Evolutionary conservation across 139 green algal species (phyloP).

Genomic region (Ettlia oleoabundans): DNA sequence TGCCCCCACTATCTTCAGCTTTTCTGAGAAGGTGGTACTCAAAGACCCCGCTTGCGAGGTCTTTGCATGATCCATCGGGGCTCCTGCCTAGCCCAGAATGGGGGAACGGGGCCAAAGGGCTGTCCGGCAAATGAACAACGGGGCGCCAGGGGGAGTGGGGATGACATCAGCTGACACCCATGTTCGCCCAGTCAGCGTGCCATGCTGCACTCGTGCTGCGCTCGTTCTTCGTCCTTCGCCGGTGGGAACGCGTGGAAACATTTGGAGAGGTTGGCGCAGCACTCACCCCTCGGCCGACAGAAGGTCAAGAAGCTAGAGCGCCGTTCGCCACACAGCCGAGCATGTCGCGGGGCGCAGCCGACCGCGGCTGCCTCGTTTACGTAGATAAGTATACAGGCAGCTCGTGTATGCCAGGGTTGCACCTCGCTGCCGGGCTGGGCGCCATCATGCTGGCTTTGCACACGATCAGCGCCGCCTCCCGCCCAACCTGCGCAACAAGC

Average conservation of each 20-base stretch:
- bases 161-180: too few species aligned
- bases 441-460: background rate
- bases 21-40: conserved; percentile 20
- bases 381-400: conserved; percentile 12
- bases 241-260: too few species aligned
- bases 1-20: conserved; percentile 25
- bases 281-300: too few species aligned
- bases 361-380: conserved; percentile 48
- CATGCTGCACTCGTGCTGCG: too few species aligned
- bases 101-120: too few species aligned
- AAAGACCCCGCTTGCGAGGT: conserved; percentile 14
- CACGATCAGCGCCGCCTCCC: background rate
- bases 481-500: background rate
- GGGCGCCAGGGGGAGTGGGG: too few species aligned
- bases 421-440: background rate
- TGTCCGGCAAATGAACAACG: too few species aligned
- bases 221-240: too few species aligned
- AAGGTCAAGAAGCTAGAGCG: background rate
- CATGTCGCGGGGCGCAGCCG: conserved; percentile 42
- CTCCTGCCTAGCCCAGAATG: too few species aligned
- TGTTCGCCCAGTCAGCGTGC: too few species aligned
- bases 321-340: background rate
- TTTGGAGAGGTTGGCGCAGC: too few species aligned
- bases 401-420: background rate
- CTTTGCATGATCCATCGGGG: too few species aligned